These are phyloP conservation scores for Stagonosporopsis vannaccii DNA, from an alignment of 2,329 filamentous ascomycete species.

Conservation along the genomic window DNA sequence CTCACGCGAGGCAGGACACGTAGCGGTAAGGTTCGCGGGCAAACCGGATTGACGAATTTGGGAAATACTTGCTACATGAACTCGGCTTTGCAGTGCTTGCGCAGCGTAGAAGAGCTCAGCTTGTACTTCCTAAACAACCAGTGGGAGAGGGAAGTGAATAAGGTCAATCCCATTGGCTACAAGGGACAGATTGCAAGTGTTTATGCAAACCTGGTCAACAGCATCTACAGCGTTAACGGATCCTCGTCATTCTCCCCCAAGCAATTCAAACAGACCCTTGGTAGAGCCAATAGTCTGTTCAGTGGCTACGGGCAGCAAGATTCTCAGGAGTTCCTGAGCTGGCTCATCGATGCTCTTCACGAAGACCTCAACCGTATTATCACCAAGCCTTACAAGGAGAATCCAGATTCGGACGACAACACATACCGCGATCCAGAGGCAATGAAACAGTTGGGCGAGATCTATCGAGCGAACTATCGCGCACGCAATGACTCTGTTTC, in stretches of 20 bases:
- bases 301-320: slow-evolving; percentile 97
- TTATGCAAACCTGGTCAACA: slow-evolving; percentile 77
- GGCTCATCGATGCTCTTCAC: slow-evolving; percentile 90
- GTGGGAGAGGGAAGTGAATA: slow-evolving; percentile 83
- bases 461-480: slow-evolving; percentile 91
- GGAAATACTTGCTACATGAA: slow-evolving; percentile 99
- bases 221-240: slow-evolving; percentile 76
- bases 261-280: slow-evolving; percentile 83
- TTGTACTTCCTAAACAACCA: slow-evolving; percentile 79
- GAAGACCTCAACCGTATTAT: slow-evolving; percentile 93
- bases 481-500: slow-evolving; percentile 93
- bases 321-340: slow-evolving; percentile 95
- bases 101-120: slow-evolving; percentile 90
- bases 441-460: slow-evolving; percentile 83
- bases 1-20: slow-evolving; percentile 76
- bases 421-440: slow-evolving; percentile 85
- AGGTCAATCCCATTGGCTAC: slow-evolving; percentile 83
- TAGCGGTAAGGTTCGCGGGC: slow-evolving; percentile 74
- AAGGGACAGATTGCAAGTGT: slow-evolving; percentile 85
- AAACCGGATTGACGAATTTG: slow-evolving; percentile 84
- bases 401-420: slow-evolving; percentile 95
- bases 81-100: slow-evolving; percentile 91
- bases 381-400: slow-evolving; percentile 97
- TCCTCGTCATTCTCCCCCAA: slow-evolving; percentile 76
- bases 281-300: slow-evolving; percentile 82